Evolutionary conservation across 768 basidiomycete species (phyloP).

Genomic region (Mrakia hoshinonis): DNA sequence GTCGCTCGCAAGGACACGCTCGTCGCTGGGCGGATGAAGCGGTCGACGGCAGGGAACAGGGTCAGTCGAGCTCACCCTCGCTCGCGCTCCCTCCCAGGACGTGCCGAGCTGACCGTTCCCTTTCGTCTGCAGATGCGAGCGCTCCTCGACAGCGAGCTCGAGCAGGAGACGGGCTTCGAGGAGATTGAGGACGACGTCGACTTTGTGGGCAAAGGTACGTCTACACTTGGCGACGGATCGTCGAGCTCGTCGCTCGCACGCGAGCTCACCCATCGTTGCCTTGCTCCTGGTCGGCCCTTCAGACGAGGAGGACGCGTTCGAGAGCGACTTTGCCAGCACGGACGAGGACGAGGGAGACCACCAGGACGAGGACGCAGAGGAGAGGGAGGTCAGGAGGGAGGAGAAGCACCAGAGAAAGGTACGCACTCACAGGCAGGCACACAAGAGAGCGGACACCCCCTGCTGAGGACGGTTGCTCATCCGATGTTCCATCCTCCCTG

Average conservation of each 20-base stretch:
- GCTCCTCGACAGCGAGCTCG: constrained; percentile 4
- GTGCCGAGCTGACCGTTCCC: background rate
- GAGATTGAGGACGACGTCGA: constrained; percentile 13
- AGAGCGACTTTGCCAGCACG: background rate
- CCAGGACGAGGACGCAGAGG: background rate
- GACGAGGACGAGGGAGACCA: background rate
- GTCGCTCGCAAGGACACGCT: background rate
- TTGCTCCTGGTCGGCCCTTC: background rate
- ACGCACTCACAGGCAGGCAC: too few species aligned
- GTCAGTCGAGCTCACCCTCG: background rate
- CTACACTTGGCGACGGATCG: background rate
- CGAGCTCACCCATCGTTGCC: background rate
- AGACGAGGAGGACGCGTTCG: constrained; percentile 15
- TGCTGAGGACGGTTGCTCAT: too few species aligned
- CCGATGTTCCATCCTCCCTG: background rate
- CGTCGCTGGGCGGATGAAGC: background rate
- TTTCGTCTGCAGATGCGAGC: background rate
- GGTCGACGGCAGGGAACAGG: constrained; percentile 8
- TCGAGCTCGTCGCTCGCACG: background rate
- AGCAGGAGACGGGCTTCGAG: background rate
- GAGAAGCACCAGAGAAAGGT: constrained; percentile 6
- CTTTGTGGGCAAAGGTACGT: constrained; percentile 1
- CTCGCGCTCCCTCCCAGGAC: background rate
- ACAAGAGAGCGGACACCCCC: too few species aligned
- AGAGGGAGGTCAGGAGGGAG: background rate